Conservation (phyloP, 139 green algal species). For the Chlorella ohadii region DNA sequence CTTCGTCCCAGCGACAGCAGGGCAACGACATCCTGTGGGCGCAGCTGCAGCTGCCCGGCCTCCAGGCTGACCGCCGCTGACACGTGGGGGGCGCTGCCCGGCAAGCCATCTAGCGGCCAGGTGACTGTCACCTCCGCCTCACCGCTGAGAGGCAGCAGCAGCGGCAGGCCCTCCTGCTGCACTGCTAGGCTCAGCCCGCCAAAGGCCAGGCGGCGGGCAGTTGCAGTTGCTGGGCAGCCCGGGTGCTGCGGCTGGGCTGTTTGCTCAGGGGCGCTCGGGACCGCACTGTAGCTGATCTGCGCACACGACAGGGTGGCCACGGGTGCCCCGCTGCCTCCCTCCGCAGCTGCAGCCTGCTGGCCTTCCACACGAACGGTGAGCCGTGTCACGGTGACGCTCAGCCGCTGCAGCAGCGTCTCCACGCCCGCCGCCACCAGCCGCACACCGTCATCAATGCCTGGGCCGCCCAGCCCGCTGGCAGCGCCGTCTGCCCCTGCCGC, state of each 20-base stretch:
- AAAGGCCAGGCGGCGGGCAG: neutral
- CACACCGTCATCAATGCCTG: constrained; percentile 50
- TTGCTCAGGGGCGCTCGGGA: neutral
- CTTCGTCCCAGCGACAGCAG: constrained; percentile 9
- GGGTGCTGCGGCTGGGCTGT: neutral
- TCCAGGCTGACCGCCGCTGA: constrained; percentile 38
- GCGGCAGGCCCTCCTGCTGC: neutral
- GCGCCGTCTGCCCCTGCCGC: neutral
- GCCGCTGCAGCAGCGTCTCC: constrained; percentile 68
- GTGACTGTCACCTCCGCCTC: neutral
- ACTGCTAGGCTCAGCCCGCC: constrained; percentile 2
- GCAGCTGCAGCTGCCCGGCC: constrained; percentile 54
- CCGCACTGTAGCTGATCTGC: constrained; percentile 1
- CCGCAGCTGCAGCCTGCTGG: neutral
- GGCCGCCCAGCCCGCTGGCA: constrained; percentile 28
- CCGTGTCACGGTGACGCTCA: constrained; percentile 49
- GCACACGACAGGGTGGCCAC: neutral
- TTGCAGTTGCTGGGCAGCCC: neutral
- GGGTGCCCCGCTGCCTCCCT: neutral
- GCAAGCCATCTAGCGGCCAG: neutral
- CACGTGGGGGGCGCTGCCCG: constrained; percentile 4
- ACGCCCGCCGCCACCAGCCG: constrained; percentile 65
- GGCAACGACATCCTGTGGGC: constrained; percentile 31
- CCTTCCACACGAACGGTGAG: constrained; percentile 50
- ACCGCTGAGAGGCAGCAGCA: constrained; percentile 7